phyloP scores from a whole-genome alignment of 2,329 filamentous ascomycete species.

The Cercospora brassicicola region DNA sequence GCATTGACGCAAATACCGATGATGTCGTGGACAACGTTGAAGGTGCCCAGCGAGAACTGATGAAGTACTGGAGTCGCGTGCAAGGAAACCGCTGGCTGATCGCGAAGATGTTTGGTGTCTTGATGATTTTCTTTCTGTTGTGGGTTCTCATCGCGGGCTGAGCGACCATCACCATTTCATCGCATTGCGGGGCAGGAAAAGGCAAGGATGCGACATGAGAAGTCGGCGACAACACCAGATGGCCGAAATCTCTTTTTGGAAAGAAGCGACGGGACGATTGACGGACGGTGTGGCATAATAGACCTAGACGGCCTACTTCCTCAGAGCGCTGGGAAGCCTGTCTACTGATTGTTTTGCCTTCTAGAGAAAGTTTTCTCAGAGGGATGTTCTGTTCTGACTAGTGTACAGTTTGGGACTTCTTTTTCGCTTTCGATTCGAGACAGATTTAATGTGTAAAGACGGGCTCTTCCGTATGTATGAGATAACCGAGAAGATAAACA shows the following conservation, averaged over 20 bases:
- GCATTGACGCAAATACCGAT: slow-evolving; percentile 96
- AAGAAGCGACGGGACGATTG: background rate
- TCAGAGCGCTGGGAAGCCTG: background rate
- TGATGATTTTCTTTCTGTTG: slow-evolving; percentile 72
- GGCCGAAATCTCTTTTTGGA: background rate
- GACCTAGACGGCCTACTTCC: background rate
- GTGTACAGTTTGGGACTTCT: background rate
- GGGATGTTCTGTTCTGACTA: background rate
- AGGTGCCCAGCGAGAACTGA: slow-evolving; percentile 86
- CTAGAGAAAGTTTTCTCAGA: background rate
- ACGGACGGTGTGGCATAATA: background rate
- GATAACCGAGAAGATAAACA: background rate
- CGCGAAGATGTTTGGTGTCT: slow-evolving; percentile 77
- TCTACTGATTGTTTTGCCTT: background rate
- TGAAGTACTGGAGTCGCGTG: slow-evolving; percentile 95
- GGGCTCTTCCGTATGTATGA: background rate
- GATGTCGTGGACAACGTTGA: slow-evolving; percentile 98
- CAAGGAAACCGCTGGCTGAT: slow-evolving; percentile 95
- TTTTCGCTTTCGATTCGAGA: background rate
- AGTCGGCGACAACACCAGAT: background rate
- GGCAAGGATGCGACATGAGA: background rate
- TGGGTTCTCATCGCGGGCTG: slow-evolving; percentile 41
- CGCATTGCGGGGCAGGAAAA: background rate
- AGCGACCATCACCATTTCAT: background rate
- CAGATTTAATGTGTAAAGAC: background rate